Base-by-base conservation (phyloP, 768 basidiomycete species). In the Strobilomyces dryophilus region DNA sequence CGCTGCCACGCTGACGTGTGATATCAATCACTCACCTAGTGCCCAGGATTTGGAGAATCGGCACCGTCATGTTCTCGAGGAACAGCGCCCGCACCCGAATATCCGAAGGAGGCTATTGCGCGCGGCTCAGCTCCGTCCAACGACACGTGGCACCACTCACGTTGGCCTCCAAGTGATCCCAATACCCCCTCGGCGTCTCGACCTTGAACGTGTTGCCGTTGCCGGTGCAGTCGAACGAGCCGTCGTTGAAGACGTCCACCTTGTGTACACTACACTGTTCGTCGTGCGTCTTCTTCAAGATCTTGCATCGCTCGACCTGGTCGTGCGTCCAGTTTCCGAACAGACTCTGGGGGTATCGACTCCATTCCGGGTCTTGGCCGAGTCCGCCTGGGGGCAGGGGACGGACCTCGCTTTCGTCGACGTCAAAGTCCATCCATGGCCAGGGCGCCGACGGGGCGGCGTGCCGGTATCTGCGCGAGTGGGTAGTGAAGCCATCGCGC, bases 41-140 rank as follows among this genome's bases (percentile, higher is more conserved):
- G 5, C 84, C 82, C 37, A 84, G 68, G 68, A 83, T 80, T 60
- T 79, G 77, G 41, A 84, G 69, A 14, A 80, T 72, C 4, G 78
- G 73, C 5, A 78, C 76, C 0, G 76, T 72, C 53, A 84, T 62
- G 42, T 75, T 72, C 21, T 83, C 78, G 0, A 83, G 68, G 59
- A 83, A 84, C 41, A 82, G 47, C 0, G 75, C 79, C 18, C 78
- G 74, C 5, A 81, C 66, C 20, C 78, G 74, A 20, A 77, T 66
- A 15, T 71, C 61, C 17, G 49, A 18, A n/a, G 74, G 72, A 27
- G 68, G 65, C 67, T 71, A 50, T 44, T 31, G 18, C 15, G 6
- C 5, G 15, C 39, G 12, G 8, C 10, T 50, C 10, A 43, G 43
- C 40, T 18, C 45, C 17, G 15, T n/a, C 29, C 29, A 9, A 48